Percentiles rank a stretch among this genome's conserved stretches.
phyloP scores from a whole-genome alignment of 1,139 yeast species.

The Hansenula anomala region DNA sequence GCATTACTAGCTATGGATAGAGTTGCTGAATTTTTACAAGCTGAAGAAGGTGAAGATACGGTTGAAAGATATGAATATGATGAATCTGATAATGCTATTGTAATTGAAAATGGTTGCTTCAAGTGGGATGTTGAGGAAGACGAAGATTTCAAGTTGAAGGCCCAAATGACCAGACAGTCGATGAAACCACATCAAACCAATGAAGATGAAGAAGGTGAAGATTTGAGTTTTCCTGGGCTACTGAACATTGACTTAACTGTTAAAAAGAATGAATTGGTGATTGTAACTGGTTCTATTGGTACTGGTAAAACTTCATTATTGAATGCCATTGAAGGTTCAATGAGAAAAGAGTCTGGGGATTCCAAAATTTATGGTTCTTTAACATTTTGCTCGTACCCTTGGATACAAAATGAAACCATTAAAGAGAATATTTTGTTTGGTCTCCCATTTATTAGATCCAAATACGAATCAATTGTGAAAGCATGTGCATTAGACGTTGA shows the following conservation, averaged over 20 bases:
- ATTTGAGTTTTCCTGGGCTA: constrained; percentile 29
- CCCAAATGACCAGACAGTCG: constrained; percentile 10
- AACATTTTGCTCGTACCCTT: constrained; percentile 55
- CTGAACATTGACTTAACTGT: constrained; percentile 26
- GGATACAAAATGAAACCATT: constrained; percentile 80
- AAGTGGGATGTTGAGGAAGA: constrained; percentile 47
- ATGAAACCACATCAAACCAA: background rate
- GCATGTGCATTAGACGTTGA: constrained; percentile 66
- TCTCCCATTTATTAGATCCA: constrained; percentile 38
- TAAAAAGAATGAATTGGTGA: constrained; percentile 32
- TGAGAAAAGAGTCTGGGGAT: constrained; percentile 37
- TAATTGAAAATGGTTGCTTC: constrained; percentile 46
- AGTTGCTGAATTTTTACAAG: constrained; percentile 42
- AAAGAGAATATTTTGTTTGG: constrained; percentile 70
- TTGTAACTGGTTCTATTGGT: constrained; percentile 39
- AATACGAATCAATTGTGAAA: constrained; percentile 48
- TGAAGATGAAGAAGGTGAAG: constrained; percentile 31
- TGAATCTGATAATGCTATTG: constrained; percentile 33
- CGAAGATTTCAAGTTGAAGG: background rate
- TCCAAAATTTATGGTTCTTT: constrained; percentile 32
- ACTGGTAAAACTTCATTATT: constrained; percentile 39
- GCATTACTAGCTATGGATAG: constrained; percentile 53
- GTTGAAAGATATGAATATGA: constrained; percentile 18
- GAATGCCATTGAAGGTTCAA: constrained; percentile 38
- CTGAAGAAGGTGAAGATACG: constrained; percentile 27